These are phyloP conservation scores for Talaromyces liani DNA, from an alignment of 495 filamentous ascomycete species.

Conservation along the genomic window DNA sequence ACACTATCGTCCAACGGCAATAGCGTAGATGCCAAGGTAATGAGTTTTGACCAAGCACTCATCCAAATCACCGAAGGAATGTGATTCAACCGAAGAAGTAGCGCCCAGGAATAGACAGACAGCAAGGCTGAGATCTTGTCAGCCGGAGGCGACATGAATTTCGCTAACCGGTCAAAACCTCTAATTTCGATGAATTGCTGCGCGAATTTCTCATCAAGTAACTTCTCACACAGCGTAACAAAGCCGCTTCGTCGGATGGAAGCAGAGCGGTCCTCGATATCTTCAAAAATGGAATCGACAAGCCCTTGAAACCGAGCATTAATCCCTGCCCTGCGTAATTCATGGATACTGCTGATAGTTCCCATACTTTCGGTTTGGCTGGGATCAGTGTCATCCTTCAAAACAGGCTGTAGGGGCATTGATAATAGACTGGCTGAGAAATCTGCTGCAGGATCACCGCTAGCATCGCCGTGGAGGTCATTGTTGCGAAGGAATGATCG, in stretches of 20 bases:
- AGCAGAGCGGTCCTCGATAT: conserved; percentile 56
- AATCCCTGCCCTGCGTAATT: conserved; percentile 77
- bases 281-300: conserved; percentile 75
- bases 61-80: conserved; percentile 21
- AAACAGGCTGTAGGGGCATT: background rate
- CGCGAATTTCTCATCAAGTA: conserved; percentile 56
- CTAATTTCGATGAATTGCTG: conserved; percentile 69
- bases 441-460: conserved; percentile 3
- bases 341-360: conserved; percentile 76
- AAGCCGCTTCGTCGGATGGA: conserved; percentile 45
- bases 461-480: conserved; percentile 9
- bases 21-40: conserved; percentile 20
- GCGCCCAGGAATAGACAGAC: conserved; percentile 24
- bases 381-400: conserved; percentile 30
- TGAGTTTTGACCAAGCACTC: conserved; percentile 27
- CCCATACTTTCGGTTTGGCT: conserved; percentile 44
- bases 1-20: conserved; percentile 24
- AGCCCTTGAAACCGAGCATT: conserved; percentile 76
- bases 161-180: conserved; percentile 60
- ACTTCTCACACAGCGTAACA: conserved; percentile 66
- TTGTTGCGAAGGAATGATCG: conserved; percentile 51
- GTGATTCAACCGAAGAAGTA: conserved; percentile 19
- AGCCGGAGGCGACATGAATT: conserved; percentile 18
- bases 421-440: background rate
- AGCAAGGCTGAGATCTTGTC: conserved; percentile 27